Base-by-base conservation (phyloP, 2,329 filamentous ascomycete species). In the Phoma sp. region DNA sequence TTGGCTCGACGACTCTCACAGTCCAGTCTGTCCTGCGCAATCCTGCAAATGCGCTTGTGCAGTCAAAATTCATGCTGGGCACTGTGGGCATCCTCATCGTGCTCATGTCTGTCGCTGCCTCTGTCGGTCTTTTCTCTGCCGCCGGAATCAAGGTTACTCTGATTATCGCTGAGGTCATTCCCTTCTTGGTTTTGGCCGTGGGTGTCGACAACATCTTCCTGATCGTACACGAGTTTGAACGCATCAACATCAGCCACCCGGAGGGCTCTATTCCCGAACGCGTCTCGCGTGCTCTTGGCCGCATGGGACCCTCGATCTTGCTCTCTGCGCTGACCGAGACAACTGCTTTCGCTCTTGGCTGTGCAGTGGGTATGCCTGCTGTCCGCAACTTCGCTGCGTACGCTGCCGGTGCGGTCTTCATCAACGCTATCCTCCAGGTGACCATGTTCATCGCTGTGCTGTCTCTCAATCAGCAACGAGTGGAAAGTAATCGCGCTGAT, bases 161-260 rank as follows among this genome's bases (percentile, higher is more conserved):
- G 62, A 99, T 99, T 68, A 99, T 99, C 57, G 93, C 96, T 4
- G 95, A 99, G 71, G 95, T 99, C 57, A 99, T 99, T 61, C 95
- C 95, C 0, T 99, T 99, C 75, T 88, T 99, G 60, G 93, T 99
- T 8, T 80, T 99, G 18, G 95, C 95, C 10, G 93, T 99, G 25
- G 95, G 95, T 40, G 96, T 99, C 2, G 95, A 99, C 82, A 99
- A 99, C 70, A 98, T 99, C 67, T 99, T 99, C 78, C 80, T 99
- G 51, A 96, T 99, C 55, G 95, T 99, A 0, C 95, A 99, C 75
- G 95, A 99, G 75, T 96, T 99, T 55, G 95, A 99, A 72, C 85
- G 95, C 27, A 90, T 97, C 71, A 99, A 99, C 68, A 79, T 92
- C 64, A 96, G 89, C 73, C 90, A 96, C 67, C 91, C 93, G 0